phyloP scores from a whole-genome alignment of 2,329 filamentous ascomycete species.

The Aspergillus clavatus region DNA sequence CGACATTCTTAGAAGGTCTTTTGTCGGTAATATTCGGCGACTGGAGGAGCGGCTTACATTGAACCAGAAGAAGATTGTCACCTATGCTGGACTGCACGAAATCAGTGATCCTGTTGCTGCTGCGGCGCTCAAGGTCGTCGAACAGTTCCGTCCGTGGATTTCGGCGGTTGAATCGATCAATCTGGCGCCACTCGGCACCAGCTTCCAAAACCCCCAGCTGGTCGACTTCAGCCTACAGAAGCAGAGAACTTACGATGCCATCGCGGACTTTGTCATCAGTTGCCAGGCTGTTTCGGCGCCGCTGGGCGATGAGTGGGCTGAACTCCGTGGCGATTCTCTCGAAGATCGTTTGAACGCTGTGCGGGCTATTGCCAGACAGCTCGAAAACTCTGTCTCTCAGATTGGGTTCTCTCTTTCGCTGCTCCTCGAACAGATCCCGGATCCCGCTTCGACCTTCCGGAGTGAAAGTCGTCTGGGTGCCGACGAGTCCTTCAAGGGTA shows the following conservation, averaged over 20 bases:
- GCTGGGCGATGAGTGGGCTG: slow-evolving; percentile 90
- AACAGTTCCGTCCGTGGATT: slow-evolving; percentile 86
- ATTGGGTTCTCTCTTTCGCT: slow-evolving; percentile 83
- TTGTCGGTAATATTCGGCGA: slow-evolving; percentile 79
- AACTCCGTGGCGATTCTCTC: slow-evolving; percentile 81
- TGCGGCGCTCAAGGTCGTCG: slow-evolving; percentile 73
- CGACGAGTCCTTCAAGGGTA: slow-evolving; percentile 19
- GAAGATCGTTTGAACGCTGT: slow-evolving; percentile 82
- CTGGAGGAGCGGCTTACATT: slow-evolving; percentile 77
- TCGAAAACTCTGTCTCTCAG: slow-evolving; percentile 83
- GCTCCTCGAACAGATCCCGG: slow-evolving; percentile 72
- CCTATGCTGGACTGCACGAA: slow-evolving; percentile 68
- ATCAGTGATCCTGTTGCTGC: slow-evolving; percentile 79
- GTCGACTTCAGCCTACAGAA: slow-evolving; percentile 86
- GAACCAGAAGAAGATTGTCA: slow-evolving; percentile 80
- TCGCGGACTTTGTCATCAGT: slow-evolving; percentile 79
- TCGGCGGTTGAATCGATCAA: slow-evolving; percentile 88
- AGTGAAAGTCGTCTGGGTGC: slow-evolving; percentile 30
- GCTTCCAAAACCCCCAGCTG: slow-evolving; percentile 77
- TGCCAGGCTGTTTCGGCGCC: slow-evolving; percentile 92
- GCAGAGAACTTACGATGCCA: slow-evolving; percentile 87
- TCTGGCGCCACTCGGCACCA: slow-evolving; percentile 70
- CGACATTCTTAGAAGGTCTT: slow-evolving; percentile 77
- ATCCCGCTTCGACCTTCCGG: slow-evolving; percentile 48
- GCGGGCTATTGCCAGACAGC: slow-evolving; percentile 66